Evolutionary conservation across 805 yeast species (phyloP).

Genomic region (Wickerhamomyces subpelliculosus): DNA sequence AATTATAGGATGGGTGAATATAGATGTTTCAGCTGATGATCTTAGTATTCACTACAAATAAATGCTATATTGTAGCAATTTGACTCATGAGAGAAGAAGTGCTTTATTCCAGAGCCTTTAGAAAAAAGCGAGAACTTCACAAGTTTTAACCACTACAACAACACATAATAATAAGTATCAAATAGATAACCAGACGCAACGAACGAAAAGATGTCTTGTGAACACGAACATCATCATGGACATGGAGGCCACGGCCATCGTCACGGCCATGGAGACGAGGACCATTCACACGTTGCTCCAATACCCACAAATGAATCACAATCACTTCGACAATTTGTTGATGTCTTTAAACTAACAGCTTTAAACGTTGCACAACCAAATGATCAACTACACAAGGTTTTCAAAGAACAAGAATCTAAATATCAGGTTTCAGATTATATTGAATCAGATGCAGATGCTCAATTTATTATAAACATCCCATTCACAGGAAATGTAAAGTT

Average conservation of each 20-base stretch:
- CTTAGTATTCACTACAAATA: no score
- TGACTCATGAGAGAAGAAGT: no score
- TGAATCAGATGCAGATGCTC: conserved; percentile 76
- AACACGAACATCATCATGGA: conserved; percentile 22
- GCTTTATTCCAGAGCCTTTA: no score
- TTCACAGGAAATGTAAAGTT: conserved; percentile 71
- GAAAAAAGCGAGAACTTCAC: no score
- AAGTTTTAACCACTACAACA: no score
- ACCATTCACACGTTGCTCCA: conserved; percentile 40
- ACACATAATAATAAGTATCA: no score
- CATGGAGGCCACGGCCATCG: conserved; percentile 14
- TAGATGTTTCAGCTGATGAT: no score
- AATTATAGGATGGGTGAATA: no score
- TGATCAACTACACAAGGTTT: conserved; percentile 35
- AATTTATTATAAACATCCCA: conserved; percentile 70
- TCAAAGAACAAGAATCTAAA: conserved; percentile 45
- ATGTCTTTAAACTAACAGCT: conserved; percentile 51
- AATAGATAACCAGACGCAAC: background rate
- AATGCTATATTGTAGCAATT: no score
- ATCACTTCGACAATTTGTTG: conserved; percentile 56
- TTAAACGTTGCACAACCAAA: conserved; percentile 52
- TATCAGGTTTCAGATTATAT: conserved; percentile 40
- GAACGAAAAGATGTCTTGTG: conserved; percentile 25
- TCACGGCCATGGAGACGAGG: conserved; percentile 15
- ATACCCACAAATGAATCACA: conserved; percentile 66